Base-by-base conservation (phyloP, 1,139 yeast genomes). In the Lizanozyma gosingica region DNA sequence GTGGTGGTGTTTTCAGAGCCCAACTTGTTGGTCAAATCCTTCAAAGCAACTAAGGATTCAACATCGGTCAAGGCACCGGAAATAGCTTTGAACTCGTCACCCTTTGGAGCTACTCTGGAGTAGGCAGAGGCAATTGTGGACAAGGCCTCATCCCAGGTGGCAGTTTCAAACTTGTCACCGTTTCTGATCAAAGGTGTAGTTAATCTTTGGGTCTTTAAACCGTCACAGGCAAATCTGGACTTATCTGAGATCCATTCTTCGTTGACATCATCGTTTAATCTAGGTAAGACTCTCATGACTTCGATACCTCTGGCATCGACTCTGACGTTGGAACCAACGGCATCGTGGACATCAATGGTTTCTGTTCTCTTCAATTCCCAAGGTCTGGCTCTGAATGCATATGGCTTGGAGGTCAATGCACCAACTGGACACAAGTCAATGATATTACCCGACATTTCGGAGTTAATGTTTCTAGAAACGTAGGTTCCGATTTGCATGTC, bases 171-270 rank as follows among this genome's bases (percentile, higher is more conserved):
- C 44, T 67, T 65, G 60, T 78, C 80, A 51, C 87, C 90, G 47
- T 70, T 73, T 65, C 82, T 81, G 53, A 86, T 70, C 57, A 86
- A 73, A 29, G 95, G 95, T 44, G 80, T 77, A 36, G 95, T 85
- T 54, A 86, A 73, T 59, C 95, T 78, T 70, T 86, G 95, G 44
- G 88, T 83, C 65, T 81, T 83, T 56, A 86, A 76, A 38, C 94
- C 95, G 59, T 86, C 95, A 54, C 80, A 80, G 37, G 94, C 90
- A 55, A 82, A 86, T 57, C 95, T 75, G 22, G 94, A 73, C 67
- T 86, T 85, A 67, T 86, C 95, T 40, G 87, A 78, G 55, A 86
- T 83, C 95, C 95, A 86, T 64, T 86, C 95, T 65, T 86, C 94
- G 59, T 86, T 86, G 53, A 86, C 73, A 48, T 84, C 94, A 55